These are phyloP conservation scores for Herpotrichia juniperi DNA, from an alignment of 2,329 filamentous ascomycete genomes.

Conservation along the genomic window DNA sequence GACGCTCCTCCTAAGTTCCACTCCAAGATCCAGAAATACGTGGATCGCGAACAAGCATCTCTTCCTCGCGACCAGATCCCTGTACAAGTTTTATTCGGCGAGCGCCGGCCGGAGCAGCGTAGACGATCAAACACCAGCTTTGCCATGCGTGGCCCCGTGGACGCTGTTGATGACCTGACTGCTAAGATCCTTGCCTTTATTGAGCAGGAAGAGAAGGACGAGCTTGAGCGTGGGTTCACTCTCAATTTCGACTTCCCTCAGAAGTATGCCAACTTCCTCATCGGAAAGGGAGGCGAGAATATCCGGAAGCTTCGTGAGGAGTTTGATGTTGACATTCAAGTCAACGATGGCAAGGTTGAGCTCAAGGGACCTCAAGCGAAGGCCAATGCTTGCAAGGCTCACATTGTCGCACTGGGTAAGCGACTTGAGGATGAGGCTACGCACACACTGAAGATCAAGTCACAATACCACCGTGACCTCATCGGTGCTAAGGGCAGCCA, in stretches of 20 bases:
- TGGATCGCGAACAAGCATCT: conserved; percentile 61
- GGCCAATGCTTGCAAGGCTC: conserved; percentile 81
- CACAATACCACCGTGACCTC: conserved; percentile 91
- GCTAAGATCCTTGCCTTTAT: conserved; percentile 79
- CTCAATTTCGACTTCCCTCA: conserved; percentile 91
- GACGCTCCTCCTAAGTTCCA: conserved; percentile 66
- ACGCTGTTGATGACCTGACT: conserved; percentile 73
- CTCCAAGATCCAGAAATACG: conserved; percentile 66
- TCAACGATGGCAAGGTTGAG: conserved; percentile 92
- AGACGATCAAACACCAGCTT: conserved; percentile 63
- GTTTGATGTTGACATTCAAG: conserved; percentile 79
- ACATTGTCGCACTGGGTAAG: conserved; percentile 80
- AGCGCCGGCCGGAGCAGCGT: conserved; percentile 52
- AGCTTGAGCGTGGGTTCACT: conserved; percentile 89
- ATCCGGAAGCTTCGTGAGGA: conserved; percentile 73
- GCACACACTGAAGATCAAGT: conserved; percentile 85
- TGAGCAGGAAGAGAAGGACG: conserved; percentile 86
- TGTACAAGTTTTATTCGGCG: conserved; percentile 61
- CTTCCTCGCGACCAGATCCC: conserved; percentile 59
- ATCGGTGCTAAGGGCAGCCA: conserved; percentile 88
- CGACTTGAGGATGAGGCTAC: conserved; percentile 91
- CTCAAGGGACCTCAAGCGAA: conserved; percentile 96
- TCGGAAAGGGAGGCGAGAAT: conserved; percentile 70
- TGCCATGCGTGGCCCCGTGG: conserved; percentile 77
- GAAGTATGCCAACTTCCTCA: conserved; percentile 87